Percentiles rank a stretch among this genome's conserved stretches.
Conservation (phyloP, 805 yeast genomes). For the Ogataea parapolymorpha region DNA sequence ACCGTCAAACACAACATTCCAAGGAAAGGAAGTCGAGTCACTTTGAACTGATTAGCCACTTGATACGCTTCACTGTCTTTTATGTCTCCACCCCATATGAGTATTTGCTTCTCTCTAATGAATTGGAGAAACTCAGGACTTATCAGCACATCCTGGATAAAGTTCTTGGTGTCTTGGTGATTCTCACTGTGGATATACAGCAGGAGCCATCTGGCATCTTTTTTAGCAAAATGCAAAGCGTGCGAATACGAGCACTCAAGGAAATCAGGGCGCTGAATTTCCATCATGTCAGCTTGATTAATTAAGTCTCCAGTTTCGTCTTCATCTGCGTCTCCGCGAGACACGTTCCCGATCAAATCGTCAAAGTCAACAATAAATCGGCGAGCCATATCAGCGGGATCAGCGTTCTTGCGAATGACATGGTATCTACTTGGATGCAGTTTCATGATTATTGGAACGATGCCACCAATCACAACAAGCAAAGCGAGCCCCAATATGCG, state of each 20-base stretch:
- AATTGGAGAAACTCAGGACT: conserved; percentile 46
- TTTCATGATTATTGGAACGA: conserved; percentile 23
- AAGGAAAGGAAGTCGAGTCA: conserved; percentile 75
- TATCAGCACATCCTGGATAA: conserved; percentile 53
- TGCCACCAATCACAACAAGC: conserved; percentile 19
- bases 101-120: conserved; percentile 46
- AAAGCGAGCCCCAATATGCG: conserved; percentile 17
- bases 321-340: background rate
- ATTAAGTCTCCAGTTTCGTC: conserved; percentile 9
- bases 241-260: conserved; percentile 77
- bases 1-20: conserved; percentile 73
- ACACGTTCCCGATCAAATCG: conserved; percentile 28
- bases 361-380: conserved; percentile 33
- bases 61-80: conserved; percentile 81
- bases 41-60: conserved; percentile 69
- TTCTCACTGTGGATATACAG: conserved; percentile 71
- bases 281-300: conserved; percentile 14
- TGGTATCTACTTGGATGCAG: conserved; percentile 23
- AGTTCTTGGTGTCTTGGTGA: conserved; percentile 56
- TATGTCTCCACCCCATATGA: conserved; percentile 87
- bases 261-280: conserved; percentile 39
- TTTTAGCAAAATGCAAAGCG: conserved; percentile 68
- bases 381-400: conserved; percentile 34
- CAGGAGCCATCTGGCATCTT: conserved; percentile 66
- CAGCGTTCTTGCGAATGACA: conserved; percentile 18